A percentile compares a stretch with the other conserved stretches of the same genome.
These are phyloP conservation scores for Ogataea trehaloabstinens DNA, from an alignment of 805 yeast species.

Conservation along the genomic window DNA sequence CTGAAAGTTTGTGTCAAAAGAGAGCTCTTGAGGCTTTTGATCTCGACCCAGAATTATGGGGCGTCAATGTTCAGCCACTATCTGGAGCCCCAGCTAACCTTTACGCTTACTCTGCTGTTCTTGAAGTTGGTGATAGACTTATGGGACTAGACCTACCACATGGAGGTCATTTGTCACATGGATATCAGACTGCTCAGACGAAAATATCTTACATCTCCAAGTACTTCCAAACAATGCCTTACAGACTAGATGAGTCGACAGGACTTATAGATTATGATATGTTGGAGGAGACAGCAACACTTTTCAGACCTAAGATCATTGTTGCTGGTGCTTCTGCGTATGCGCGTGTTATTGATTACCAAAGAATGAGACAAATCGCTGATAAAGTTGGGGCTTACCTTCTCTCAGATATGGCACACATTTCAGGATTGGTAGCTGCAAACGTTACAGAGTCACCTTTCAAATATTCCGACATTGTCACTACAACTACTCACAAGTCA, in stretches of 20 bases:
- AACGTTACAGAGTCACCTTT: constrained; percentile 93
- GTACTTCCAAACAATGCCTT: constrained; percentile 97
- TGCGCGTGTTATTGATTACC: constrained; percentile 85
- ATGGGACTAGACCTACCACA: constrained; percentile 99
- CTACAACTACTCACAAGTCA: constrained; percentile 97
- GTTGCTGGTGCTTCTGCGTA: constrained; percentile 98
- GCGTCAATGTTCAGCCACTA: constrained; percentile 93
- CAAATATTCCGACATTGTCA: constrained; percentile 90
- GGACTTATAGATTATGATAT: constrained; percentile 92
- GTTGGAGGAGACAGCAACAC: constrained; percentile 73
- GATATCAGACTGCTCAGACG: constrained; percentile 87
- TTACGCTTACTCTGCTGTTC: constrained; percentile 84
- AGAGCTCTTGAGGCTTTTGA: constrained; percentile 86
- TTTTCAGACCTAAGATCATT: constrained; percentile 91
- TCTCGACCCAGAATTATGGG: constrained; percentile 82
- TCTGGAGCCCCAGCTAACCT: constrained; percentile 97
- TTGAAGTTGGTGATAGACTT: constrained; percentile 87
- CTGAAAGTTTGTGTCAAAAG: constrained; percentile 84
- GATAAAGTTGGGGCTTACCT: constrained; percentile 92
- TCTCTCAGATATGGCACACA: constrained; percentile 96
- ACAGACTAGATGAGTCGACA: constrained; percentile 80
- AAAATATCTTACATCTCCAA: constrained; percentile 91
- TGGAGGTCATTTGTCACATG: constrained; percentile 97
- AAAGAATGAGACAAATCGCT: constrained; percentile 85
- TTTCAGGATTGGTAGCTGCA: constrained; percentile 93